phyloP scores from a whole-genome alignment of 345 rosid genomes.

The Lumnitzera littorea region DNA sequence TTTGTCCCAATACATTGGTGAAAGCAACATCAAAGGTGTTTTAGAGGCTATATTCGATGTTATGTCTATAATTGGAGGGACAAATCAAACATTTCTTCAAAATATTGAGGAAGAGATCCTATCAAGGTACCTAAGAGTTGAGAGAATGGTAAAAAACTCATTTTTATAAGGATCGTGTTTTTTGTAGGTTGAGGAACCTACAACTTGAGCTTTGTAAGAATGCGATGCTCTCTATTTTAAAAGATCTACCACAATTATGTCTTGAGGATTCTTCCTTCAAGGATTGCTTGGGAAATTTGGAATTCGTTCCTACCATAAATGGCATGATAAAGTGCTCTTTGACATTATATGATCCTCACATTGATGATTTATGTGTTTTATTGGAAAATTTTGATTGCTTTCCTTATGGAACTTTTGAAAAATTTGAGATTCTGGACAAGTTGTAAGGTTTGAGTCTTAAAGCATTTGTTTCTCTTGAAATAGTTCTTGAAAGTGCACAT shows the following conservation, averaged over 20 bases:
- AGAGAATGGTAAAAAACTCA: constrained; percentile 70
- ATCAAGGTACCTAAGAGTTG: constrained; percentile 55
- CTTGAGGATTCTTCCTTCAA: constrained; percentile 60
- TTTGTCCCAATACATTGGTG: constrained; percentile 57
- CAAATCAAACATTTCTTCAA: constrained; percentile 23
- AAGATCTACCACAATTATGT: constrained; percentile 75
- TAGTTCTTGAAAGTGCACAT: constrained; percentile 73
- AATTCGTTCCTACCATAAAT: constrained; percentile 67
- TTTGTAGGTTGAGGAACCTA: constrained; percentile 49
- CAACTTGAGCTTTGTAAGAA: constrained; percentile 65
- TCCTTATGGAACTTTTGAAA: constrained; percentile 62
- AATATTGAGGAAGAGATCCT: constrained; percentile 61
- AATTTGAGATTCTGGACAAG: constrained; percentile 65
- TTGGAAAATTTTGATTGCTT: constrained; percentile 74
- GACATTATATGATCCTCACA: constrained; percentile 77
- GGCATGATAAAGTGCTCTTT: constrained; percentile 60
- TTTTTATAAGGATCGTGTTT: constrained; percentile 67
- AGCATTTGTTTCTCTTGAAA: constrained; percentile 72
- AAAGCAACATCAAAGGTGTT: constrained; percentile 57
- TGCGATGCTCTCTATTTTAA: constrained; percentile 74
- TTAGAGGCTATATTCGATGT: constrained; percentile 63
- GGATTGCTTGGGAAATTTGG: constrained; percentile 64
- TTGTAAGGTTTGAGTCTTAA: constrained; percentile 80
- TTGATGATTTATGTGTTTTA: constrained; percentile 75
- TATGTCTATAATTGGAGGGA: constrained; percentile 34